phyloP scores from a whole-genome alignment of 371 early-diverging fungal genomes.

The Actinomortierella wolfii region DNA sequence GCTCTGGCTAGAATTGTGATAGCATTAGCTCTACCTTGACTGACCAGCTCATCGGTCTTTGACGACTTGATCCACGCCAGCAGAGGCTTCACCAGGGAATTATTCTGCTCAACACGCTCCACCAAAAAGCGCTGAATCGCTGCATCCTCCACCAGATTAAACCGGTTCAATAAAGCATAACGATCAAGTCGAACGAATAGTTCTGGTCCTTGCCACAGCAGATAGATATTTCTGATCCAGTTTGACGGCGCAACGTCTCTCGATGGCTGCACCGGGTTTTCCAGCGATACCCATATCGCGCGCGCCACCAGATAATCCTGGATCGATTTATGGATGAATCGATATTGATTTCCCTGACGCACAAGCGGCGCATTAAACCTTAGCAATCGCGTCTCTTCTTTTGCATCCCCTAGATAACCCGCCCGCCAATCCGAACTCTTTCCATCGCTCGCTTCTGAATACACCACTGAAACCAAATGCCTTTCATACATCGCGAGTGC shows the following conservation, averaged over 20 bases:
- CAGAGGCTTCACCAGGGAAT: neutral
- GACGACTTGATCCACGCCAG: neutral
- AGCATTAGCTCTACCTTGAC: conserved; percentile 14
- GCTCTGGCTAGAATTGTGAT: conserved; percentile 18
- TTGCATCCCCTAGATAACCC: neutral
- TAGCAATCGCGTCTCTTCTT: neutral
- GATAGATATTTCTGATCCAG: neutral
- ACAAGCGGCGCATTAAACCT: conserved; percentile 1
- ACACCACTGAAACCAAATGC: conserved; percentile 3
- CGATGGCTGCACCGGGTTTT: neutral
- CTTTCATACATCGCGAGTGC: conserved; percentile 4
- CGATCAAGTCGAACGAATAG: too few species aligned
- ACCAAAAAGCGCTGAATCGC: conserved; percentile 8
- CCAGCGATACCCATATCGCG: neutral
- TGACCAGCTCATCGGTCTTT: neutral
- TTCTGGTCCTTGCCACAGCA: neutral
- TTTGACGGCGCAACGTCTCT: neutral
- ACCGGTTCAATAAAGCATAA: conserved; percentile 1
- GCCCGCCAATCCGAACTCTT: neutral
- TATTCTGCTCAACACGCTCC: conserved; percentile 3
- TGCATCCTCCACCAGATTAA: conserved; percentile 5
- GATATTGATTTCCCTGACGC: neutral
- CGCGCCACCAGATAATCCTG: conserved; percentile 7
- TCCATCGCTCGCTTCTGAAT: neutral
- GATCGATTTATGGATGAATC: conserved; percentile 9